Evolutionary conservation across 495 filamentous ascomycete genomes (phyloP).

Genomic region (Daldinia vernicosa): DNA sequence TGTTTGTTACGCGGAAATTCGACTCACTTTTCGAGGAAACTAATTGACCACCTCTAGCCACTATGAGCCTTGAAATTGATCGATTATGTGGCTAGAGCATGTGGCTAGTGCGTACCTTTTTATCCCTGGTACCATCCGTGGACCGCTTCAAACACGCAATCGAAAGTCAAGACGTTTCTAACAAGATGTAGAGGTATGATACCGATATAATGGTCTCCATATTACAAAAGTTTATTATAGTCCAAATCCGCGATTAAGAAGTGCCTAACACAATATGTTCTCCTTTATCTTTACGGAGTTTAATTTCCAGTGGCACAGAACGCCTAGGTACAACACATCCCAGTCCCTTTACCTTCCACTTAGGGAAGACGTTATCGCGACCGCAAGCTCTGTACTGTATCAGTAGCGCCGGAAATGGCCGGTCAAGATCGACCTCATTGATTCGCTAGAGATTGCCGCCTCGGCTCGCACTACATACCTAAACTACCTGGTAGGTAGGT

Average conservation of each 20-base stretch:
- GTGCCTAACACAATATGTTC: neutral
- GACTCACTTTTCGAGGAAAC: too few species aligned
- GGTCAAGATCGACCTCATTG: constrained; percentile 17
- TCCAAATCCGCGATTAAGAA: neutral
- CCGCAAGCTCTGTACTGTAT: neutral
- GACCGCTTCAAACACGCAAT: neutral
- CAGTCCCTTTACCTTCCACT: neutral
- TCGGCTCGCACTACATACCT: neutral
- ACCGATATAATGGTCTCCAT: neutral
- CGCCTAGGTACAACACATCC: neutral
- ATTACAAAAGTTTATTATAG: neutral
- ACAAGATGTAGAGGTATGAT: neutral
- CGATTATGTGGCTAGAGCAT: neutral
- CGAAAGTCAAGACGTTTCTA: neutral
- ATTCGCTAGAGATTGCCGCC: constrained; percentile 35
- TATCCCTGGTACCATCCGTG: neutral
- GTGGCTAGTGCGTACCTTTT: neutral
- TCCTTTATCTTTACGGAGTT: neutral
- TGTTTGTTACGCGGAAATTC: neutral
- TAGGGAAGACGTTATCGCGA: constrained; percentile 8
- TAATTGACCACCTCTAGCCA: neutral
- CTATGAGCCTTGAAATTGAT: neutral
- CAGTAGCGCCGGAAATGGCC: constrained; percentile 20
- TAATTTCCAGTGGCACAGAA: neutral
- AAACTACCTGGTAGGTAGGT: neutral